Conservation (phyloP, 2,329 filamentous ascomycete genomes). For the Trichoderma afroharzianum region DNA sequence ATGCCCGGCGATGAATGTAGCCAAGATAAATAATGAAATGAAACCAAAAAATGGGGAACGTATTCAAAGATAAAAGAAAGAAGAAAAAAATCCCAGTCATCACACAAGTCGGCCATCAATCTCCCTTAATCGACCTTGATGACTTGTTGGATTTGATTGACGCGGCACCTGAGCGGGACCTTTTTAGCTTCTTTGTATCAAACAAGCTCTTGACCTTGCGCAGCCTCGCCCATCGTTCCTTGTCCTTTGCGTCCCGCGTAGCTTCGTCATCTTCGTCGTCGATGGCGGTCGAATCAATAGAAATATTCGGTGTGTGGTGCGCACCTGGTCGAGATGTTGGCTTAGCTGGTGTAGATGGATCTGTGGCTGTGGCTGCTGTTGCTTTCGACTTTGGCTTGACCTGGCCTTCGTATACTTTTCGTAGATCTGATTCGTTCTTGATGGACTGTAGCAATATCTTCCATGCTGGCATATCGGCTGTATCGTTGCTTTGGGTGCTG, state of each 20-base stretch:
- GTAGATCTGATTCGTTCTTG: conserved; percentile 56
- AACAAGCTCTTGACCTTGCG: conserved; percentile 69
- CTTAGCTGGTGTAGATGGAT: conserved; percentile 17
- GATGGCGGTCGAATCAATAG: conserved; percentile 15
- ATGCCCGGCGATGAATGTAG: neutral
- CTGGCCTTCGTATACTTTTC: conserved; percentile 35
- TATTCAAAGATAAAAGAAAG: neutral
- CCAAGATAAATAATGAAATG: neutral
- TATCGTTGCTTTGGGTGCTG: conserved; percentile 31
- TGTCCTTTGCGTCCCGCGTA: conserved; percentile 57
- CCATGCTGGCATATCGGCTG: conserved; percentile 49
- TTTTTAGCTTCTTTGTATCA: conserved; percentile 58
- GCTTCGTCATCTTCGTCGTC: conserved; percentile 39
- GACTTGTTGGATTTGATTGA: conserved; percentile 22
- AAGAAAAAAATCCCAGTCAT: neutral
- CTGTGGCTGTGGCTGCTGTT: conserved; percentile 21
- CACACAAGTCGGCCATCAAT: neutral
- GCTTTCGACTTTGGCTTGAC: conserved; percentile 25
- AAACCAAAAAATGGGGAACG: neutral
- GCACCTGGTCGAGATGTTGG: conserved; percentile 9
- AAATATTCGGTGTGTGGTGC: conserved; percentile 10
- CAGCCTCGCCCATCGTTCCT: conserved; percentile 69
- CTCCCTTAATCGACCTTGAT: neutral
- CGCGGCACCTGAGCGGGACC: conserved; percentile 39
- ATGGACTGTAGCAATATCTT: conserved; percentile 51